Conservation (phyloP, 202 grass and related monocot genomes). For the Eragrostis tef region DNA sequence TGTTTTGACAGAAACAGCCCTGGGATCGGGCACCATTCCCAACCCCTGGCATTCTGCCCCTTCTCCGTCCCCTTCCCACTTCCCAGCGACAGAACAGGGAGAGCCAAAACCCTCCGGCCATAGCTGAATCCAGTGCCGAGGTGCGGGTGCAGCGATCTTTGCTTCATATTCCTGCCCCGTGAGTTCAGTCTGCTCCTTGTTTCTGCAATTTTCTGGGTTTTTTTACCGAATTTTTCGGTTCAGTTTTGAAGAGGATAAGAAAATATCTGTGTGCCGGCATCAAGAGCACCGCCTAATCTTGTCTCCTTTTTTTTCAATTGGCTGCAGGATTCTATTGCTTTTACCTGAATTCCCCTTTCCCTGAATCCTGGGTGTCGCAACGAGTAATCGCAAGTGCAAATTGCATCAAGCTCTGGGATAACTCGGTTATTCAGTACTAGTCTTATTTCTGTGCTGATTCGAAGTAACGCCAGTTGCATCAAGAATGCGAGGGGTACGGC, state of each 20-base stretch:
- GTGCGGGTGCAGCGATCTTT: not conserved
- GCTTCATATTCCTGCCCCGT: not conserved
- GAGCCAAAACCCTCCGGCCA: conserved; percentile 20
- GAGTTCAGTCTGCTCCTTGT: not conserved
- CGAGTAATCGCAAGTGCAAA: not conserved
- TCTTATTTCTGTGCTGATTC: not conserved
- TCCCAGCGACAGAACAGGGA: not conserved
- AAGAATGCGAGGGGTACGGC: conserved; percentile 39
- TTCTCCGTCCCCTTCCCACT: not conserved
- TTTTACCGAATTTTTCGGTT: not conserved
- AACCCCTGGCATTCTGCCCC: not conserved
- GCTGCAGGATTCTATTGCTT: not conserved
- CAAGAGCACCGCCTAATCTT: not conserved
- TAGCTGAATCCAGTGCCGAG: not conserved
- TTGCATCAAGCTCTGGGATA: not conserved
- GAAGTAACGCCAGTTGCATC: not conserved
- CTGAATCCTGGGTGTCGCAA: not conserved
- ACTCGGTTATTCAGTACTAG: not conserved
- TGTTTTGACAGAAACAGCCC: conserved; percentile 14
- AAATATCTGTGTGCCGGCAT: not conserved
- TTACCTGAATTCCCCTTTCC: not conserved
- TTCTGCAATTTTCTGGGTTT: not conserved
- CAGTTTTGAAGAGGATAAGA: not conserved
- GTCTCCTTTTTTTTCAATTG: not conserved
- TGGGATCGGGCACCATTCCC: not conserved